Base-by-base conservation (phyloP, 1,284 basidiomycete species). In the Puccinia horiana region DNA sequence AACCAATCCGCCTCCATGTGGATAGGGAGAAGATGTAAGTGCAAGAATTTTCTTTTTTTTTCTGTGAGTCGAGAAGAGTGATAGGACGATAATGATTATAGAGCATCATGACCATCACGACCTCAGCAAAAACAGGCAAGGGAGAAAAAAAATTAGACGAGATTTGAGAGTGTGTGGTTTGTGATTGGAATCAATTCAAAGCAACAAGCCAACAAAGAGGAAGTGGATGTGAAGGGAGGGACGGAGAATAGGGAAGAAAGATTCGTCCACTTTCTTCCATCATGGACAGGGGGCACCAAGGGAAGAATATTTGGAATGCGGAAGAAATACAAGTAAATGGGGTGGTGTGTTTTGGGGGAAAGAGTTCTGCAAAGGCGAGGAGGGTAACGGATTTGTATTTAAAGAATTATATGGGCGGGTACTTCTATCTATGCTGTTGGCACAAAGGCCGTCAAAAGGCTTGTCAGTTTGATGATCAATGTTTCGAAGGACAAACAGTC, bases 301-400 rank as follows among this genome's bases (percentile, higher is more conserved):
- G 35, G 37, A 61, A 56, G 32, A 58, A 58, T 40, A 29, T 14
- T 16, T 42, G 37, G 49, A 18, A 44, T 58, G 14, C 54, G 54
- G 54, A 44, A 75, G 37, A 75, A 42, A 75, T 75, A 75, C 73
- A 75, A 75, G 54, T 75, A 61, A 75, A 75, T 26, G 29, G 8
- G 70, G 32, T 20, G 9, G 44, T 54, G 54, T 42, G 47, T 35
- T 54, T 42, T 75, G 73, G 37, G 52, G n/a, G 37, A 52, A 75
- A 61, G 54, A 40, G 35, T 26, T 42, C n/a, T 75, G 73, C 54
- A 61, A 75, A 74, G 47, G 69, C 44, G 26, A 35, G 44, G 40
- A 58, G 73, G 73, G 73, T 75, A 75, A 75, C 73, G 73, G 54
- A 75, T 75, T 56, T 58, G 37, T 56, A 75, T 75, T n/a, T 26